Evolutionary conservation across 2,329 filamentous ascomycete genomes (phyloP).

Genomic region (Dactylonectria estremocensis): DNA sequence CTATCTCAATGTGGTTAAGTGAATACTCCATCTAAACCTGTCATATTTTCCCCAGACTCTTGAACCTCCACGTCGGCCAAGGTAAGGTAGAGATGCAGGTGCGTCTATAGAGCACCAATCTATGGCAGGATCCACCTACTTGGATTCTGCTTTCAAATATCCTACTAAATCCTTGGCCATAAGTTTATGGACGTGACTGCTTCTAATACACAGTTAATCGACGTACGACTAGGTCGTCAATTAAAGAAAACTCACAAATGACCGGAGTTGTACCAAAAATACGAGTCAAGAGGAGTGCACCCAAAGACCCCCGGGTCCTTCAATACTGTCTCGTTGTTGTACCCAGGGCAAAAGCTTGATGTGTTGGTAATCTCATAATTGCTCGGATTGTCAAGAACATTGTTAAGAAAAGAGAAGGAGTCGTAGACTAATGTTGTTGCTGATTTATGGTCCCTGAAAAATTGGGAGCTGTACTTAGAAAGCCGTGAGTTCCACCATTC

Average conservation of each 20-base stretch:
- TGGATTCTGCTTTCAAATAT: background rate
- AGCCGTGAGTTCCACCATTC: constrained; percentile 24
- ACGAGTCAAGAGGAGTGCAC: constrained; percentile 1
- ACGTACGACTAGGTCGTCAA: too few species aligned
- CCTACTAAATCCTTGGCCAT: constrained; percentile 13
- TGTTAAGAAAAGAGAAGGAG: constrained; percentile 19
- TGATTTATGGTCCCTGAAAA: constrained; percentile 1
- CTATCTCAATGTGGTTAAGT: too few species aligned
- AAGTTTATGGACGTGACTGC: constrained; percentile 17
- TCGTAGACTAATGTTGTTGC: constrained; percentile 29
- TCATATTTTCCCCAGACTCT: too few species aligned
- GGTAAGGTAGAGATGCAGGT: too few species aligned
- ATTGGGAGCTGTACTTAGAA: constrained; percentile 1
- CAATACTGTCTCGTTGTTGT: constrained; percentile 1
- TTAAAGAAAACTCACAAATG: constrained; percentile 21
- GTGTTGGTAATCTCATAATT: constrained; percentile 22
- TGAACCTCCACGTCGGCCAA: too few species aligned
- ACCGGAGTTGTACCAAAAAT: constrained; percentile 29
- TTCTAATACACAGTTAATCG: background rate
- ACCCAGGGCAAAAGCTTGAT: constrained; percentile 16
- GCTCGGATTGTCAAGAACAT: constrained; percentile 18
- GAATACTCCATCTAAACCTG: too few species aligned
- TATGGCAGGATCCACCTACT: background rate
- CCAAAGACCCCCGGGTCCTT: constrained; percentile 14
- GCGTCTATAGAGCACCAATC: too few species aligned